phyloP scores from a whole-genome alignment of 1,284 basidiomycete species.

The Pseudozyma sp. region DNA sequence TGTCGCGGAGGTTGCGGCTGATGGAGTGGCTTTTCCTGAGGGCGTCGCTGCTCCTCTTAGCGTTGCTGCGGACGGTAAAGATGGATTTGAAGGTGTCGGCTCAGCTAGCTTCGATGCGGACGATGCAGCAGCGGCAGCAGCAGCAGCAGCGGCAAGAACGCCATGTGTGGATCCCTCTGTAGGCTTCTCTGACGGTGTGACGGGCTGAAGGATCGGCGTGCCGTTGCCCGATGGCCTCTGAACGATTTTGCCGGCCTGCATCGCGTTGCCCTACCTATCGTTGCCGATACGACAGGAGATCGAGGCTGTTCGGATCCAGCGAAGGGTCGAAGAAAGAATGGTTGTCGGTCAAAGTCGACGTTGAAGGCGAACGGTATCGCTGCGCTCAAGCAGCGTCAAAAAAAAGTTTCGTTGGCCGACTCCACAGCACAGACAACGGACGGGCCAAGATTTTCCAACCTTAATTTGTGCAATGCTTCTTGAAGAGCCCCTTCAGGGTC shows the following conservation, averaged over 20 bases:
- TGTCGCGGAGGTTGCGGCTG: slow-evolving; percentile 23
- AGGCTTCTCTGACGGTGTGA: slow-evolving; percentile 23
- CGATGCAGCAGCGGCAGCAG: slow-evolving; percentile 16
- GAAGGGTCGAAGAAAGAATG: too few relatives aligned
- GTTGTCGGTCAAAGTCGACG: not conserved
- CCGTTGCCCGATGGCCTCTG: slow-evolving; percentile 44
- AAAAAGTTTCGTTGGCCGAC: not conserved
- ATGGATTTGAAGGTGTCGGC: slow-evolving; percentile 5
- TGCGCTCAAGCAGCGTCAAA: too few relatives aligned
- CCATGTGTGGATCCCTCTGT: slow-evolving; percentile 13
- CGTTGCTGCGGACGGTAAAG: slow-evolving; percentile 14
- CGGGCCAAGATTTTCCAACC: slow-evolving; percentile 4
- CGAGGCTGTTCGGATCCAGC: too few relatives aligned
- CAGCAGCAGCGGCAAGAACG: slow-evolving; percentile 30
- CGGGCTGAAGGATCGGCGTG: slow-evolving; percentile 43
- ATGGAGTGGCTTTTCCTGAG: slow-evolving; percentile 10
- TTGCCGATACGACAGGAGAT: too few relatives aligned
- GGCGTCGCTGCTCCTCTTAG: slow-evolving; percentile 9
- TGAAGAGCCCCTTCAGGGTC: not conserved
- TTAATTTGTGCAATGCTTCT: not conserved
- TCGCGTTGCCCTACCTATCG: not conserved
- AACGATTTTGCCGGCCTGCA: slow-evolving; percentile 42
- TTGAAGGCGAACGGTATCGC: not conserved
- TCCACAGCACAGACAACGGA: not conserved
- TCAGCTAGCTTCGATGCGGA: not conserved